Percentiles rank a stretch among this genome's conserved stretches.
Conservation (phyloP, 2,329 filamentous ascomycete species). For the Calonectria leucothoes region DNA sequence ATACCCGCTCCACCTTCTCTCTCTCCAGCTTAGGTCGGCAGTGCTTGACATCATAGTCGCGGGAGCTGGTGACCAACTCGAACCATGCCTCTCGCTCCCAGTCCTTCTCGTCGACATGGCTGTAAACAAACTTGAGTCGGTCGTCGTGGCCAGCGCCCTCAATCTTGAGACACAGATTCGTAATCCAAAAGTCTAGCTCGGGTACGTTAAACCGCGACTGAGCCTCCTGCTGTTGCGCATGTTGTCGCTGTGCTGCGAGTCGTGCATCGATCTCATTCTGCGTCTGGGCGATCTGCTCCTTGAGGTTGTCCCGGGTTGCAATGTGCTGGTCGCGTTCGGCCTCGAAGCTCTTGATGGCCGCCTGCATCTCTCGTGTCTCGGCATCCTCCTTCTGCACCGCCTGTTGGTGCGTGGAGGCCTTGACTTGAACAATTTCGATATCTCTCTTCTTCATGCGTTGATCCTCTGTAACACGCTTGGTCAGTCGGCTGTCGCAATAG, state of each 20-base stretch:
- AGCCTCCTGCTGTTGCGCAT: slow-evolving; percentile 80
- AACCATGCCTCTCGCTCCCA: slow-evolving; percentile 95
- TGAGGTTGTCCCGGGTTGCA: slow-evolving; percentile 66
- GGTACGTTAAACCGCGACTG: slow-evolving; percentile 92
- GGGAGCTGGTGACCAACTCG: slow-evolving; percentile 82
- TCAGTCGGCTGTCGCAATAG: background rate
- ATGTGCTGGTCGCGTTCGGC: slow-evolving; percentile 71
- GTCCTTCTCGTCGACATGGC: slow-evolving; percentile 85
- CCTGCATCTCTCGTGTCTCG: slow-evolving; percentile 81
- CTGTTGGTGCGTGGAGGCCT: slow-evolving; percentile 77
- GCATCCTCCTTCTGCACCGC: slow-evolving; percentile 81
- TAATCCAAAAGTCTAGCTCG: slow-evolving; percentile 96
- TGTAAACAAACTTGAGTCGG: slow-evolving; percentile 89
- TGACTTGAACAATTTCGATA: slow-evolving; percentile 83
- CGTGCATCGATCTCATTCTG: slow-evolving; percentile 77
- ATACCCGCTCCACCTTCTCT: slow-evolving; percentile 80
- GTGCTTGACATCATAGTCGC: slow-evolving; percentile 87
- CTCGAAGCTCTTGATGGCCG: slow-evolving; percentile 68
- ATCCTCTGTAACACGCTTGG: slow-evolving; percentile 73
- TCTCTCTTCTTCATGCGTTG: slow-evolving; percentile 89
- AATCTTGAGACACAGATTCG: slow-evolving; percentile 87
- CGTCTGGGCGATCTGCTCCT: slow-evolving; percentile 72
- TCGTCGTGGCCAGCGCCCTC: slow-evolving; percentile 89
- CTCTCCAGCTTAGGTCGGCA: slow-evolving; percentile 85
- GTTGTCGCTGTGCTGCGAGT: slow-evolving; percentile 77